phyloP scores from a whole-genome alignment of 2,329 filamentous ascomycete species.

The Cladosporium sp. region DNA sequence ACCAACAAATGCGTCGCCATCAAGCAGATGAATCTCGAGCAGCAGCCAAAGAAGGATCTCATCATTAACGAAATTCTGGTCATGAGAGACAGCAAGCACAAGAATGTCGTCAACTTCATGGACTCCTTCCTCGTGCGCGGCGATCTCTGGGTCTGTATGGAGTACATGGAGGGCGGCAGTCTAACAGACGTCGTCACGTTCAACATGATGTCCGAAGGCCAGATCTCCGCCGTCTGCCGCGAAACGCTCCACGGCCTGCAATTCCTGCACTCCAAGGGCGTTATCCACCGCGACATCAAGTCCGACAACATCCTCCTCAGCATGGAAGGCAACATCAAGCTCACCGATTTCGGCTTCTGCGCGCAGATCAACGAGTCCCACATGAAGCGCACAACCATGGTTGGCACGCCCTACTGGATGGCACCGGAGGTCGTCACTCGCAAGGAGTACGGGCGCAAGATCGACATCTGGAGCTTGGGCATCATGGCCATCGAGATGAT shows the following conservation, averaged over 20 bases:
- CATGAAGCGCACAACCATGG: slow-evolving; percentile 98
- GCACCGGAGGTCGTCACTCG: slow-evolving; percentile 94
- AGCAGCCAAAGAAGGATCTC: slow-evolving; percentile 97
- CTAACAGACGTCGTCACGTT: slow-evolving; percentile 97
- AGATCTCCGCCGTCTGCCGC: slow-evolving; percentile 91
- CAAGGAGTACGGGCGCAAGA: slow-evolving; percentile 96
- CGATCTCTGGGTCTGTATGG: slow-evolving; percentile 98
- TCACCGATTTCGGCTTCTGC: slow-evolving; percentile 98
- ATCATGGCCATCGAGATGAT: slow-evolving; percentile 99
- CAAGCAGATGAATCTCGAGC: slow-evolving; percentile 98
- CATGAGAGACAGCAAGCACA: slow-evolving; percentile 98
- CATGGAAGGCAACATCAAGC: slow-evolving; percentile 91
- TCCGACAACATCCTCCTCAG: slow-evolving; percentile 96
- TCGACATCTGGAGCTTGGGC: slow-evolving; percentile 96
- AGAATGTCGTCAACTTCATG: slow-evolving; percentile 99
- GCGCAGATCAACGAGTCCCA: slow-evolving; percentile 96
- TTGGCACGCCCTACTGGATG: slow-evolving; percentile 99
- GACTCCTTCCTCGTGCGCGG: slow-evolving; percentile 87
- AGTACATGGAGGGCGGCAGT: slow-evolving; percentile 98
- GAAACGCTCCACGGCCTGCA: slow-evolving; percentile 90
- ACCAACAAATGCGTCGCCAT: slow-evolving; percentile 89
- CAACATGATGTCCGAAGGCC: slow-evolving; percentile 97
- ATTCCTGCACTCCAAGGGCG: slow-evolving; percentile 93
- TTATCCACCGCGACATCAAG: slow-evolving; percentile 98
- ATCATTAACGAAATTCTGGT: slow-evolving; percentile 99